Conservation (phyloP, 345 rosid genomes). For the Lepidium africanum region DNA sequence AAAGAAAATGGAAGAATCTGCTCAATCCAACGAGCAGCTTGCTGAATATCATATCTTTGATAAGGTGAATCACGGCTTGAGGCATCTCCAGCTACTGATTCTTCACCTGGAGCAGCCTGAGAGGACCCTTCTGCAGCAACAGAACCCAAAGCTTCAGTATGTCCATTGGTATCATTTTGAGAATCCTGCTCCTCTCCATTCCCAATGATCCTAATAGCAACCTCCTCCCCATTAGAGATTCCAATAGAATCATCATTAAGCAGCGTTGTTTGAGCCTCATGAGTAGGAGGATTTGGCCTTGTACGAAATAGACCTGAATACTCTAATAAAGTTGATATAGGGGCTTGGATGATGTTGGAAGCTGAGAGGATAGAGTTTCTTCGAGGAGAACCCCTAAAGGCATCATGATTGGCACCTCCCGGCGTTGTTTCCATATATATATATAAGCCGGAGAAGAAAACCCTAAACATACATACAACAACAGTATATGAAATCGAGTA, state of each 20-base stretch:
- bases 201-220: constrained; percentile 91
- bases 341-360: constrained; percentile 83
- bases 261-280: constrained; percentile 50
- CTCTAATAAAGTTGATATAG: constrained; percentile 79
- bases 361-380: constrained; percentile 66
- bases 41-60: constrained; percentile 99
- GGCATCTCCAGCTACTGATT: constrained; percentile 50
- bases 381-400: constrained; percentile 58
- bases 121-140: constrained; percentile 39
- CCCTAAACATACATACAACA: constrained; percentile 32
- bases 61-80: constrained; percentile 71
- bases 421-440: constrained; percentile 87
- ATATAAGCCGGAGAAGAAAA: constrained; percentile 43
- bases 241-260: constrained; percentile 45
- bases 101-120: constrained; percentile 43
- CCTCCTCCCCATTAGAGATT: constrained; percentile 73
- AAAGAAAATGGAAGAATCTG: constrained; percentile 94
- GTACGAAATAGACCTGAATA: constrained; percentile 82
- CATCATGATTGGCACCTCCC: constrained; percentile 44
- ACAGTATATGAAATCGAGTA: not conserved
- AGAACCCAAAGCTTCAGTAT: constrained; percentile 30
- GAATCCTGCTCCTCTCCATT: constrained; percentile 71
- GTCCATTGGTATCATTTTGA: constrained; percentile 35
- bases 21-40: constrained; percentile 98
- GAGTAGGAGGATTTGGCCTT: constrained; percentile 43